These are phyloP conservation scores for Schwanniomyces pseudopolymorphus DNA, from an alignment of 805 yeast genomes.

Conservation along the genomic window DNA sequence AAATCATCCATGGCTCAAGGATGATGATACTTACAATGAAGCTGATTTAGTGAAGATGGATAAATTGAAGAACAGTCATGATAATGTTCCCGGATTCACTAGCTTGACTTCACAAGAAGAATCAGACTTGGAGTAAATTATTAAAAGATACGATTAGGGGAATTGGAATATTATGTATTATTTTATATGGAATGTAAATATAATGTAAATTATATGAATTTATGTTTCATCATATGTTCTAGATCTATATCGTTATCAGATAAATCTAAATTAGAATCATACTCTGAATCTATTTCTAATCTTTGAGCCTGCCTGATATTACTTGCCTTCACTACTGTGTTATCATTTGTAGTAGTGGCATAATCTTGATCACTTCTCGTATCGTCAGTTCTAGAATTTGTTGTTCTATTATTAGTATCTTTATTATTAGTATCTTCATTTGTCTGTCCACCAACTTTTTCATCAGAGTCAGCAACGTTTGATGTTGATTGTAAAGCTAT, in stretches of 20 bases:
- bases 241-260: slow-evolving; percentile 16
- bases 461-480: no score
- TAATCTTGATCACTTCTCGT: slow-evolving; percentile 1
- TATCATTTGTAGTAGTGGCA: no score
- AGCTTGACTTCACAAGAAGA: slow-evolving; percentile 17
- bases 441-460: no score
- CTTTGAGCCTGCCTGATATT: slow-evolving; percentile 9
- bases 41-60: slow-evolving; percentile 15
- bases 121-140: background rate
- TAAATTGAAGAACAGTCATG: slow-evolving; percentile 22
- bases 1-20: slow-evolving; percentile 51
- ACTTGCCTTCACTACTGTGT: background rate
- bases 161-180: slow-evolving; percentile 1
- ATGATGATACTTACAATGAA: slow-evolving; percentile 9
- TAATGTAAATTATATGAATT: slow-evolving; percentile 4
- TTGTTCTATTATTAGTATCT: background rate
- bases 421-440: slow-evolving; percentile 10
- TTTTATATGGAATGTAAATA: background rate
- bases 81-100: slow-evolving; percentile 32
- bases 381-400: background rate
- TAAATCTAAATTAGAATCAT: slow-evolving; percentile 24
- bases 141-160: background rate
- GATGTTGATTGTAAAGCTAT: no score
- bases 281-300: slow-evolving; percentile 22
- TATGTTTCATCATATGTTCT: slow-evolving; percentile 8